Evolutionary conservation across 768 basidiomycete species (phyloP), one percentile per base, ranked within the genome.

Genomic region (Tulasnella calospora): DNA sequence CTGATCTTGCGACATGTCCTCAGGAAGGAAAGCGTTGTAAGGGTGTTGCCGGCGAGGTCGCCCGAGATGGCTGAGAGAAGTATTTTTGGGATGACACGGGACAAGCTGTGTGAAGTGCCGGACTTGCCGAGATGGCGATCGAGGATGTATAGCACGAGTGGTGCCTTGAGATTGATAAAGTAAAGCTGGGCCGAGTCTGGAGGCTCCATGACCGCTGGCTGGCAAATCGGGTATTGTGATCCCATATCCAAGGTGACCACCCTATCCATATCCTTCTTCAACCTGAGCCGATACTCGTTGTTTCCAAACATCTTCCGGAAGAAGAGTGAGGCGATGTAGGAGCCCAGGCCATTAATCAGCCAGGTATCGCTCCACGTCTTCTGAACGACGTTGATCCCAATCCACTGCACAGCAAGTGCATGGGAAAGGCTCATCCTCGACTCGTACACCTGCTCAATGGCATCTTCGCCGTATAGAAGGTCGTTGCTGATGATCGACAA

Each of bases 261-360:
- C 27, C 95, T 92, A 81, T 95, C 91, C 90, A 98, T 97, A 83
- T 99, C 98, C 84, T 95, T 95, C 87, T 96, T 96, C 82, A 99
- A 85, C 77, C 94, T 89, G 84, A 95, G 98, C 7, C 98, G 90
- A 82, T 97, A 99, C 83, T 99, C 98, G 86, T 99, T 99, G 84
- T 92, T 98, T 51, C 98, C 98, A 78, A 98, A 87, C 19, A 96
- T 86, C 84, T 92, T 93, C 78, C 92, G 90, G 81, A 96, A 86
- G 86, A 94, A 98, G 57, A 96, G 88, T 13, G 92, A 92, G 7
- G 94, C 92, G 82, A 99, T 92, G 83, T 98, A 96, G 21, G 96
- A 87, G 12, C 94, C 92, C 70, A 99, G 86, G 1, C 96, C 98
- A 82, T 97, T 95, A 78, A 96, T 91, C n/a, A 99, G 90, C 98